Evolutionary conservation across 129 eudicot genomes (phyloP), one percentile per base, ranked within the genome.

Genomic region (Tanacetum coccineum): DNA sequence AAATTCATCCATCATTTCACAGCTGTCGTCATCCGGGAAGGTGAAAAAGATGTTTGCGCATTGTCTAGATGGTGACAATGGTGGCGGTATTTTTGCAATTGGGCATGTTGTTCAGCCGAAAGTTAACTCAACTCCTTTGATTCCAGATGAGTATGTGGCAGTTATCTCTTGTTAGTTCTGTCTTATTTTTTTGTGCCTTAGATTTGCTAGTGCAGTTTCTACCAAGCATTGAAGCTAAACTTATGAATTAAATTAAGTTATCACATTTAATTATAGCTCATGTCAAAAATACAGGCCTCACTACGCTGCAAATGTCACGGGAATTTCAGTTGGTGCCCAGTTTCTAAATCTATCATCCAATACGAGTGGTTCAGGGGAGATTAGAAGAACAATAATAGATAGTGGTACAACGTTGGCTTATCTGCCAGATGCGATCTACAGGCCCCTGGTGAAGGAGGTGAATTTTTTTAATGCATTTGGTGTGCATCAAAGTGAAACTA

Each of bases 1-100:
- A 39, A 91, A 91, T 76, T 83, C 96, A 28, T 91, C 96, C 11
- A 76, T 91, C 78, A 75, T 91, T 47, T 87, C 97, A 40, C 97
- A 91, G 85, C 77, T 91, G 74, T 85, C 96, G 68, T 91, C 90
- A 47, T 74, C 97, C 26, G 94, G 97, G 55, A 83, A 82, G 72
- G 91, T 87, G 49, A 91, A 74, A 76, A 91, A 83, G 79, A 91
- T 91, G 97, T 91, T 91, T 85, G 97, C 97, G 30, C 97, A 91
- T 80, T 91, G 97, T 75, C 73, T 91, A 46, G 97, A 87, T 80
- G 97, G 97, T 62, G 94, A 64, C 52, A 85, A 87, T 76, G 96
- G 97, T 70, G 97, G 96, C 54, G 97, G 97, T 8, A 91, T 91
- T 64, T 91, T 91, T 76, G 97, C 96, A 48, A 85, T 91, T 72